Conservation (phyloP, 257 asterid genomes). For the Salvia hispanica region DNA sequence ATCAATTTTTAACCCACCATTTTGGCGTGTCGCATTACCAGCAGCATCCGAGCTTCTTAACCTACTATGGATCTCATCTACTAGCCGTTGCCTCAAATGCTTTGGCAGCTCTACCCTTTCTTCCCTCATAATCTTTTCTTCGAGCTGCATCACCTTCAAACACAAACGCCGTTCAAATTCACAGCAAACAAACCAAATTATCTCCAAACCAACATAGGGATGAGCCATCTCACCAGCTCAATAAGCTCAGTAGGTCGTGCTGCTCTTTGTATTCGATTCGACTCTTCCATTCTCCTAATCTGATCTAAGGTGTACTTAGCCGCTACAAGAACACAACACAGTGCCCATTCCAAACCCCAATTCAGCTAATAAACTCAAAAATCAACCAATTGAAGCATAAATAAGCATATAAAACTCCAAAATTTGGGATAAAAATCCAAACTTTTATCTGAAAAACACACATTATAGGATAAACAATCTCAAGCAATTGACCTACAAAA, state of each 20-base stretch:
- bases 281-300: constrained; percentile 82
- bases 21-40: constrained; percentile 55
- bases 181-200: not conserved
- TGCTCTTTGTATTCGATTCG: constrained; percentile 68
- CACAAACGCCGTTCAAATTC: constrained; percentile 17
- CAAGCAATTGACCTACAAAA: constrained; percentile 37
- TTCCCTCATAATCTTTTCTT: constrained; percentile 45
- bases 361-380: not conserved
- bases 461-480: not conserved
- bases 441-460: not conserved
- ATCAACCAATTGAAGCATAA: not conserved
- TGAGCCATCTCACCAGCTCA: constrained; percentile 54
- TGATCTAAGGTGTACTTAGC: constrained; percentile 70
- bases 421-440: not conserved
- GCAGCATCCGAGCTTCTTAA: constrained; percentile 60
- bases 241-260: constrained; percentile 80
- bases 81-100: constrained; percentile 57
- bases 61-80: constrained; percentile 54
- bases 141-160: constrained; percentile 58
- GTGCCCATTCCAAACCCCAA: constrained; percentile 2
- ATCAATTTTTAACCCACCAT: constrained; percentile 49
- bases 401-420: not conserved
- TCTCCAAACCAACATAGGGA: constrained; percentile 17
- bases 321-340: constrained; percentile 43
- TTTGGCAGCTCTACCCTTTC: constrained; percentile 62